phyloP scores from a whole-genome alignment of 2,329 filamentous ascomycete species.

The Emydomyces testavorans region DNA sequence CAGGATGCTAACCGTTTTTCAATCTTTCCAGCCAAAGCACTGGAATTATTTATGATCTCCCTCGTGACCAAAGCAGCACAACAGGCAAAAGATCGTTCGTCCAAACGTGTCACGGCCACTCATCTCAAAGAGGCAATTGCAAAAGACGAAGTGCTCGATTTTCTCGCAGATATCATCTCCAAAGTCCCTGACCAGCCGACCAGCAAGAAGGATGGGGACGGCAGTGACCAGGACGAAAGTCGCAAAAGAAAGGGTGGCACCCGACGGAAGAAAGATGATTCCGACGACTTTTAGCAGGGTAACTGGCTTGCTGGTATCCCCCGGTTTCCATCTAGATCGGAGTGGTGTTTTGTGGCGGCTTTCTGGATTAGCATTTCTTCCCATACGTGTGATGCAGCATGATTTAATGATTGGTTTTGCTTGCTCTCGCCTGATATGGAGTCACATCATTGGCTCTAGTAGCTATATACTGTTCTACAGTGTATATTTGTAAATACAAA shows the following conservation, averaged over 20 bases:
- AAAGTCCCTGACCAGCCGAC: slow-evolving; percentile 60
- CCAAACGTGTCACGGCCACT: slow-evolving; percentile 76
- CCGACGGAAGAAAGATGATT: slow-evolving; percentile 33
- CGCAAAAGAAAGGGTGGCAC: slow-evolving; percentile 37
- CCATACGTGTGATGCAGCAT: background rate
- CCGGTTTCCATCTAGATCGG: too few relatives aligned
- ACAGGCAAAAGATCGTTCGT: slow-evolving; percentile 68
- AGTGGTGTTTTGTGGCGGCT: too few relatives aligned
- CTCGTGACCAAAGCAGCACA: slow-evolving; percentile 80
- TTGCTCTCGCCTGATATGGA: background rate
- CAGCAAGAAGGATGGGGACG: slow-evolving; percentile 35
- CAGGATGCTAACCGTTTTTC: slow-evolving; percentile 16
- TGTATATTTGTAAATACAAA: too few relatives aligned
- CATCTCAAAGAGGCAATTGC: slow-evolving; percentile 88
- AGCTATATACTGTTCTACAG: background rate
- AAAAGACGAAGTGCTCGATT: slow-evolving; percentile 87
- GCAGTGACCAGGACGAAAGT: slow-evolving; percentile 37
- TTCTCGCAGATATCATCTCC: slow-evolving; percentile 76
- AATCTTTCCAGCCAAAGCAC: slow-evolving; percentile 59
- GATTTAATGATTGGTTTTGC: background rate
- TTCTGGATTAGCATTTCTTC: background rate
- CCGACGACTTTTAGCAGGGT: slow-evolving; percentile 21
- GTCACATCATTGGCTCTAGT: background rate
- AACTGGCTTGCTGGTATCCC: background rate
- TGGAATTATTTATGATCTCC: slow-evolving; percentile 96